Conservation (phyloP, 257 asterid genomes). For the Solanum piurae region DNA sequence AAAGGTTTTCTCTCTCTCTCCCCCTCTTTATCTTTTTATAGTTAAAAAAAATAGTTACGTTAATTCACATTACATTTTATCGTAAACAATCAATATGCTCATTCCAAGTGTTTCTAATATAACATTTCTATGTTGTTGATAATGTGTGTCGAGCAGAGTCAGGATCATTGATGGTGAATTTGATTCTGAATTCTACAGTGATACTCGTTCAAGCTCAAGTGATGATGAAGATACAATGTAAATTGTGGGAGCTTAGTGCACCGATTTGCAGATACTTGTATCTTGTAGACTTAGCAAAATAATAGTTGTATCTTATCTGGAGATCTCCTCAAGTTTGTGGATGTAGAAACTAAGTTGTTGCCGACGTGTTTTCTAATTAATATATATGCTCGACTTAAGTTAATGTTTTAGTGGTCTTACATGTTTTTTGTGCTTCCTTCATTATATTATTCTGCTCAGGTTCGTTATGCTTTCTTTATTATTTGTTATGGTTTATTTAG, state of each 20-base stretch:
- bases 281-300: background rate
- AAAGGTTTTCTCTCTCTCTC: slow-evolving; percentile 24
- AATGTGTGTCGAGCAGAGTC: slow-evolving; percentile 28
- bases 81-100: too few species aligned
- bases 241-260: background rate
- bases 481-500: background rate
- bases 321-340: background rate
- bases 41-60: background rate
- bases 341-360: background rate
- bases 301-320: background rate
- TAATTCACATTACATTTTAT: background rate
- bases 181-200: slow-evolving; percentile 50
- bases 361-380: background rate
- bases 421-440: background rate
- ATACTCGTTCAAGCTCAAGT: slow-evolving; percentile 33
- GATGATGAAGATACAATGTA: slow-evolving; percentile 26
- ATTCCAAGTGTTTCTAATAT: background rate
- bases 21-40: background rate
- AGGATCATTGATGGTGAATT: slow-evolving; percentile 34
- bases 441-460: too few species aligned
- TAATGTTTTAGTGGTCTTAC: background rate
- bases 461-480: background rate
- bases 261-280: background rate
- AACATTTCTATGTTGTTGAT: background rate
- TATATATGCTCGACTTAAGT: background rate